Conservation (phyloP, 2,329 filamentous ascomycete genomes). For the Leptosphaerulina australis region DNA sequence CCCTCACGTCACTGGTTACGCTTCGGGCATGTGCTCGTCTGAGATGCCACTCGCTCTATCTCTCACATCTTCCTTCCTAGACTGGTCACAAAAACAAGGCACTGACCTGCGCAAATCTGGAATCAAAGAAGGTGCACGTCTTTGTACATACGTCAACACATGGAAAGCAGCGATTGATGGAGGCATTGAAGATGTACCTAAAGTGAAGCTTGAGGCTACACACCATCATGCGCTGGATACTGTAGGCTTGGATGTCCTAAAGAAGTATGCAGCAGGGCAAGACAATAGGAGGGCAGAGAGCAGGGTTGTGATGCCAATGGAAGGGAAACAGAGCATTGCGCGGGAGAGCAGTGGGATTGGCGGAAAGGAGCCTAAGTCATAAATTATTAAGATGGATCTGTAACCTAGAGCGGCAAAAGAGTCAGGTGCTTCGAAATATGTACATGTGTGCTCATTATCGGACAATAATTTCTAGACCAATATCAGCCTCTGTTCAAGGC, state of each 20-base stretch:
- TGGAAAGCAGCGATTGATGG: constrained; percentile 57
- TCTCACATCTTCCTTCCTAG: constrained; percentile 64
- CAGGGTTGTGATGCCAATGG: constrained; percentile 17
- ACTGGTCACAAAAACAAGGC: constrained; percentile 62
- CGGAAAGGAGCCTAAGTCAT: constrained; percentile 34
- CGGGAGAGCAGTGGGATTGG: constrained; percentile 34
- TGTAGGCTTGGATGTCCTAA: constrained; percentile 55
- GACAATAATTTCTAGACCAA: too few species aligned
- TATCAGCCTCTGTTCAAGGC: too few species aligned
- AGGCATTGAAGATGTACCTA: constrained; percentile 37
- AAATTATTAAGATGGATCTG: too few species aligned
- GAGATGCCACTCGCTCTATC: constrained; percentile 57
- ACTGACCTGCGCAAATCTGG: constrained; percentile 63
- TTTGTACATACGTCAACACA: constrained; percentile 63
- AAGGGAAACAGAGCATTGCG: constrained; percentile 16
- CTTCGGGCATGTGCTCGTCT: constrained; percentile 27
- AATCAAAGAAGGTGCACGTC: constrained; percentile 62
- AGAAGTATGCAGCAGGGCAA: constrained; percentile 53
- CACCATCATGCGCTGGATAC: constrained; percentile 57
- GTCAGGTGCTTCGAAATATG: too few species aligned
- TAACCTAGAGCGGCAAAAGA: too few species aligned
- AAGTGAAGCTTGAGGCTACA: constrained; percentile 58
- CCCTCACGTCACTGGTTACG: constrained; percentile 14
- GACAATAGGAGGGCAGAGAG: constrained; percentile 25
- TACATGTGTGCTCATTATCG: too few species aligned